Evolutionary conservation across 164 flowering plant genomes (phyloP).

Genomic region (Dillenia turbinata): DNA sequence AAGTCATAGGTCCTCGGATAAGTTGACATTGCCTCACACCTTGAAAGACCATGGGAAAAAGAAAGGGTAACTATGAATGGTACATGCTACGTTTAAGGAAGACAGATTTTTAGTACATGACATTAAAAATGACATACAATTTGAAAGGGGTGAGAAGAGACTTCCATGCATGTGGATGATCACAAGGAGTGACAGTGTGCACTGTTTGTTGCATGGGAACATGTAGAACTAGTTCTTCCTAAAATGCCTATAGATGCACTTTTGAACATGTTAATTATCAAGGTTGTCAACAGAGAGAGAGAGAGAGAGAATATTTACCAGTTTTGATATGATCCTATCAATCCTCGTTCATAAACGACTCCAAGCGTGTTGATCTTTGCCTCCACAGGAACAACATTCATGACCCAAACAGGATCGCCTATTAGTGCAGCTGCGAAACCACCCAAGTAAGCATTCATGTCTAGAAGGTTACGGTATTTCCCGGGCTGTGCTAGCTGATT

Average conservation of each 20-base stretch:
- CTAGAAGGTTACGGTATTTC: constrained; percentile 78
- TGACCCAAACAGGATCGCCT: constrained; percentile 83
- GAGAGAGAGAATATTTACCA: constrained; percentile 40
- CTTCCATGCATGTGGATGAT: too few relatives aligned
- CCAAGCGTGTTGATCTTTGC: constrained; percentile 62
- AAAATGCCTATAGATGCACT: too few relatives aligned
- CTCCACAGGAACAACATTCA: constrained; percentile 76
- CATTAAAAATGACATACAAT: too few relatives aligned
- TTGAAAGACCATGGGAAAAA: constrained; percentile 7
- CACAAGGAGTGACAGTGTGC: too few relatives aligned
- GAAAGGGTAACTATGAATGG: background rate
- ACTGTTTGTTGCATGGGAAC: too few relatives aligned
- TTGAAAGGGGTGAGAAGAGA: too few relatives aligned
- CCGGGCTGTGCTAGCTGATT: constrained; percentile 57
- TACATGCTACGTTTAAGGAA: too few relatives aligned
- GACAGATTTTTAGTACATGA: too few relatives aligned
- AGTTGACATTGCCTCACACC: constrained; percentile 96
- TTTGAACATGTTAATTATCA: too few relatives aligned
- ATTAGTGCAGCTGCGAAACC: constrained; percentile 90
- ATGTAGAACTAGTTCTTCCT: too few relatives aligned
- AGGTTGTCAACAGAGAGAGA: too few relatives aligned
- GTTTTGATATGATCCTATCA: constrained; percentile 83
- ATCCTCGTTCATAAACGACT: constrained; percentile 71
- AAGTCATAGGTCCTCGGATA: constrained; percentile 82
- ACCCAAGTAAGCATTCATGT: constrained; percentile 88